Percentiles rank a stretch among this genome's conserved stretches.
Evolutionary conservation across 2,329 filamentous ascomycete species (phyloP).

Genomic region (Ophiostoma montium): DNA sequence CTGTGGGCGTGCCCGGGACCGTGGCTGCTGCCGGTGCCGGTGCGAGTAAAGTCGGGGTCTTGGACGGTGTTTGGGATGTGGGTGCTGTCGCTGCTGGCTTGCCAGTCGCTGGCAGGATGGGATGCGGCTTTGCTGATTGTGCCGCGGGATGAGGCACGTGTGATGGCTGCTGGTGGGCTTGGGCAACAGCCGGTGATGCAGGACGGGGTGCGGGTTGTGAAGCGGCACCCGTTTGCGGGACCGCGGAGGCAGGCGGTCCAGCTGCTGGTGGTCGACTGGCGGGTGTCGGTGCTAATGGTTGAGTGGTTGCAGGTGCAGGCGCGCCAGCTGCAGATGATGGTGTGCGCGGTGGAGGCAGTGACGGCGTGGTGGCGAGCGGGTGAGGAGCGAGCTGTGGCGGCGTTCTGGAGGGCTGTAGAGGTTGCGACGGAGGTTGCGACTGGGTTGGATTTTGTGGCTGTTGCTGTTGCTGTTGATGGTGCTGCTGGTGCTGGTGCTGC

Average conservation of each 20-base stretch:
- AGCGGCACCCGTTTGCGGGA: not conserved
- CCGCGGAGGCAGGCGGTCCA: not conserved
- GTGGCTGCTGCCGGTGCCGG: not conserved
- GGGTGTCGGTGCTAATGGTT: not conserved
- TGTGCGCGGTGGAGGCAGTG: not conserved
- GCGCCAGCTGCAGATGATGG: not conserved
- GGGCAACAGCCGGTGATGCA: not conserved
- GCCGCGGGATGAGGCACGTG: not conserved
- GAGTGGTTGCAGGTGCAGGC: not conserved
- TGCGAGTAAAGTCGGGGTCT: not conserved
- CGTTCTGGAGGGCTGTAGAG: not conserved
- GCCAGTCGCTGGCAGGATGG: not conserved
- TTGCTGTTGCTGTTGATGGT: not conserved
- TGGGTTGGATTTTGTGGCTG: not conserved
- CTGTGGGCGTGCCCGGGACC: not conserved
- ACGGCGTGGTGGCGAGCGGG: not conserved
- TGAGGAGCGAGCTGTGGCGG: not conserved
- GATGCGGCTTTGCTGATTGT: not conserved
- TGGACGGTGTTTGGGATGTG: no score
- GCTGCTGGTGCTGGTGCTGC: not conserved
- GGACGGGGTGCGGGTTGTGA: slow-evolving; percentile 1
- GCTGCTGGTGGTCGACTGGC: not conserved
- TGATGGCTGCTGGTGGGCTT: not conserved
- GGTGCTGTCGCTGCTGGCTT: not conserved
- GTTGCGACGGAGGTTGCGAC: not conserved